Conservation (phyloP, 495 filamentous ascomycete species). For the Echria macrotheca region DNA sequence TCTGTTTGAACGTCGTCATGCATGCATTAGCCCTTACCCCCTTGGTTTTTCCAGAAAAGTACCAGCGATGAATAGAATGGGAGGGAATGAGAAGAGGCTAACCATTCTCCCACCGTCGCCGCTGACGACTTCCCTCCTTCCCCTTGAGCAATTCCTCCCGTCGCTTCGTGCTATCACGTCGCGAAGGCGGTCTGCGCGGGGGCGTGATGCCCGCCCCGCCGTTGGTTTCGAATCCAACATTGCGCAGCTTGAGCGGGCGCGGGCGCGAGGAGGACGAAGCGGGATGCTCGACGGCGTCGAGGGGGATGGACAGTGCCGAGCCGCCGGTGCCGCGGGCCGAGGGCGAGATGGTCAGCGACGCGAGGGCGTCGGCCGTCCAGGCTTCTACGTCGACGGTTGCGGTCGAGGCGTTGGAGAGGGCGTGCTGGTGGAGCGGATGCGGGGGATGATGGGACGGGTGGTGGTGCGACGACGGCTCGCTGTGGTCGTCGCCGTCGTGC, state of each 20-base stretch:
- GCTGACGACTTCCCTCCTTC: constrained; percentile 82
- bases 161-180: constrained; percentile 40
- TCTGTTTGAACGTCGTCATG: constrained; percentile 47
- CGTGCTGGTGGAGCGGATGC: constrained; percentile 23
- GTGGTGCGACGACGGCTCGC: constrained; percentile 4
- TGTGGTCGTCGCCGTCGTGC: constrained; percentile 3
- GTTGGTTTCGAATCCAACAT: constrained; percentile 9
- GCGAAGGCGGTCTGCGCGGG: constrained; percentile 31
- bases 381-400: constrained; percentile 41
- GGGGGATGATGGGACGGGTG: background rate
- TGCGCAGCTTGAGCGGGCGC: constrained; percentile 25
- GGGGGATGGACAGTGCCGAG: constrained; percentile 41
- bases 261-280: constrained; percentile 2
- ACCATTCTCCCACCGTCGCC: constrained; percentile 96
- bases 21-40: background rate
- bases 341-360: constrained; percentile 44
- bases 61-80: too few species aligned
- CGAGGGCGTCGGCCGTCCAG: constrained; percentile 45
- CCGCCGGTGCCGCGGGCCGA: constrained; percentile 39
- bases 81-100: background rate
- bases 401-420: constrained; percentile 28
- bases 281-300: constrained; percentile 27
- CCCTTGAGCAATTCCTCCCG: constrained; percentile 81
- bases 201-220: constrained; percentile 21
- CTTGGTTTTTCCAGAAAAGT: too few species aligned